Base-by-base conservation (phyloP, 2,329 filamentous ascomycete species). In the Fusarium sp. region DNA sequence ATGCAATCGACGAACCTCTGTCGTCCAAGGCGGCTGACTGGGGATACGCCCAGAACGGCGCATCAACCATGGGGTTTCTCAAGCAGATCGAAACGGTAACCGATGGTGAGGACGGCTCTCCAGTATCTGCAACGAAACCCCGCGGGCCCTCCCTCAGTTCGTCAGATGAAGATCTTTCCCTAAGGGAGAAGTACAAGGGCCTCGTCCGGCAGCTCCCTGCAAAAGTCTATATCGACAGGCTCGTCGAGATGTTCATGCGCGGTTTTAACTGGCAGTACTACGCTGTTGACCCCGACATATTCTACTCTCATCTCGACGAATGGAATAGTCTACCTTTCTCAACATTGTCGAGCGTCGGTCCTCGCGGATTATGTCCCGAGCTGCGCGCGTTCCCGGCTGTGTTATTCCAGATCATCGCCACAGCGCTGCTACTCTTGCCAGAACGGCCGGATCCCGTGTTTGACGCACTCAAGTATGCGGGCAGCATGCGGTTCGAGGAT, bases 191-290 rank as follows among this genome's bases (percentile, higher is more conserved):
- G 66, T 91, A 90, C 79, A 89, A 88, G 78, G 82, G 82, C 27
- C 78, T 90, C 16, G 84, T 90, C 52, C 84, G 88, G 23, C 87
- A 89, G 71, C 78, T 91, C 5, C 89, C 89, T 0, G 82, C 87
- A 7, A 83, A 84, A 62, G 79, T 79, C 27, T 86, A 87, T 72
- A 83, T 89, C 51, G 87, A 89, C 68, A 83, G 84, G 66, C 84
- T 91, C 9, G 79, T 88, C 13, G 80, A 80, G 13, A 81, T 88
- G 9, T 91, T 86, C 75, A 86, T 91, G 63, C 75, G 76, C n/a
- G 83, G 89, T 57, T 84, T 89, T 74, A 90, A 90, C 75, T 88
- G 85, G 82, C 85, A 88, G 60, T 90, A 91, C 76, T 86, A 83
- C 68, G 78, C 82, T 30, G 77, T 91, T 9, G 88, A 91, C 67